phyloP scores from a whole-genome alignment of 352 stramenopile species.

The Globisporangium rhizosaccharum region DNA sequence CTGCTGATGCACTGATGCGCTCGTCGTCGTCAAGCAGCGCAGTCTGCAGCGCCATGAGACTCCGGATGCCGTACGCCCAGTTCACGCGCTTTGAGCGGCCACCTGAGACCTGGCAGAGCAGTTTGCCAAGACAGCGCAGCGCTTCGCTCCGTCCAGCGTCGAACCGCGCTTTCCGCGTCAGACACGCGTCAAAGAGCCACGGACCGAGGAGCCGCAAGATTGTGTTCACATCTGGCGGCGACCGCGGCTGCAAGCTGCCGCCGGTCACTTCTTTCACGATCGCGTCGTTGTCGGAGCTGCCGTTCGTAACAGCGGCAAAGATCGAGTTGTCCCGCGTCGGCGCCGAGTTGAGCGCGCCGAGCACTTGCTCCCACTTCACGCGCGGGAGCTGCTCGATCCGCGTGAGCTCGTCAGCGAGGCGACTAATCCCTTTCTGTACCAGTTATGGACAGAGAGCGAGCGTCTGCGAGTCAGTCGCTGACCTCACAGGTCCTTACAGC shows the following conservation, averaged over 20 bases:
- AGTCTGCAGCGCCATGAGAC: constrained; percentile 75
- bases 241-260: constrained; percentile 30
- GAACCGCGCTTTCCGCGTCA: constrained; percentile 69
- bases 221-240: constrained; percentile 81
- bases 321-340: constrained; percentile 36
- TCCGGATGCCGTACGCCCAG: constrained; percentile 80
- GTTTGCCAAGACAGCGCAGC: constrained; percentile 66
- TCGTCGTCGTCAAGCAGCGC: constrained; percentile 79
- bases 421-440: constrained; percentile 68
- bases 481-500: too few relatives aligned
- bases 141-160: constrained; percentile 68
- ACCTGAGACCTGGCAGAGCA: constrained; percentile 61
- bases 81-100: constrained; percentile 76
- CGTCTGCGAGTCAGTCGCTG: too few relatives aligned
- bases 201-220: constrained; percentile 73
- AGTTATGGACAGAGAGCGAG: neutral
- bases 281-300: constrained; percentile 15
- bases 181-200: constrained; percentile 82
- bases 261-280: constrained; percentile 19
- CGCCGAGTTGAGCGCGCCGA: constrained; percentile 55
- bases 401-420: constrained; percentile 72
- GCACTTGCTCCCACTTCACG: constrained; percentile 70
- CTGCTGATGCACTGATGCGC: constrained; percentile 66
- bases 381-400: constrained; percentile 56
- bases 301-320: constrained; percentile 42